These are phyloP conservation scores for Malus domestica DNA, from an alignment of 306 rosid genomes.

Conservation along the genomic window ASM211411v1 NC_041804.1:8316501-8317000, in stretches of 20 bases:
- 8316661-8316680: background rate
- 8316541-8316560: background rate
- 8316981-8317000: background rate
- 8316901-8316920: conserved; percentile 5
- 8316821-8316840: conserved; percentile 48
- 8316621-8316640: background rate
- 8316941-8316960: background rate
- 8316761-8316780: conserved; percentile 95
- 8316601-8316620: background rate
- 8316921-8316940: background rate
- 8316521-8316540: background rate
- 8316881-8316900: conserved; percentile 78
- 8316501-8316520: background rate
- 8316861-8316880: conserved; percentile 90
- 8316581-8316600: background rate
- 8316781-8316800: conserved; percentile 51
- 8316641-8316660: background rate
- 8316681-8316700: background rate
- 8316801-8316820: conserved; percentile 40
- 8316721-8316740: conserved; percentile 41
- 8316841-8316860: conserved; percentile 74
- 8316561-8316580: background rate
- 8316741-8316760: conserved; percentile 52
- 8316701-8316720: conserved; percentile 40
- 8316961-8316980: background rate